phyloP scores from a whole-genome alignment of 2,329 filamentous ascomycete genomes.

The Immersiporthe knoxdaviesiana region DNA sequence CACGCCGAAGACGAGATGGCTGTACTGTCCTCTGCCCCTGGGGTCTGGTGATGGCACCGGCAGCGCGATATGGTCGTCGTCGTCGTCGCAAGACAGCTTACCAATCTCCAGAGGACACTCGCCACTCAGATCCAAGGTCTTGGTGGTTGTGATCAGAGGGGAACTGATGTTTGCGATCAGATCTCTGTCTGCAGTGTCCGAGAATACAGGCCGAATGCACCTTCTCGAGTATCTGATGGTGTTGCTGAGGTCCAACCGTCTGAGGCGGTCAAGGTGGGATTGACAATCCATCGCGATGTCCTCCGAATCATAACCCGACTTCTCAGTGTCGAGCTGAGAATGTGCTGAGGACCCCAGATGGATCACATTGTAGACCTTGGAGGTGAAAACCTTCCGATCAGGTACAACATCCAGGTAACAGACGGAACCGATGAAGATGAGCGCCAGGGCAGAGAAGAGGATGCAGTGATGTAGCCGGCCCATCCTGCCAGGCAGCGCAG shows the following conservation, averaged over 20 bases:
- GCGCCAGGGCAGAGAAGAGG: neutral
- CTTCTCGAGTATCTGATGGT: slow-evolving; percentile 24
- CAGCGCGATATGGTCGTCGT: slow-evolving; percentile 5
- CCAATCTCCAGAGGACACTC: neutral
- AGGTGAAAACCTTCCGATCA: neutral
- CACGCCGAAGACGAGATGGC: slow-evolving; percentile 22
- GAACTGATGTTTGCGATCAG: slow-evolving; percentile 16
- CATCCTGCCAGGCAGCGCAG: neutral
- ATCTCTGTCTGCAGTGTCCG: slow-evolving; percentile 4
- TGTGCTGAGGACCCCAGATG: neutral
- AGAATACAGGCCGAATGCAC: slow-evolving; percentile 21
- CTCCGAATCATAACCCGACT: neutral
- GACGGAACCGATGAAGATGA: neutral
- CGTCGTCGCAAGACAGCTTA: slow-evolving; percentile 16
- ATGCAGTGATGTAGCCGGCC: neutral
- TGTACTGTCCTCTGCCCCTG: slow-evolving; percentile 31
- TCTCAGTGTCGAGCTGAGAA: neutral
- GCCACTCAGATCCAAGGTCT: slow-evolving; percentile 14
- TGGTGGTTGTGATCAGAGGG: slow-evolving; percentile 2
- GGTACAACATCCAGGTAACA: neutral
- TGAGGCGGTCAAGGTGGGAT: slow-evolving; percentile 11
- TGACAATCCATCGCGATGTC: neutral
- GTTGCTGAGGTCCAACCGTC: slow-evolving; percentile 13
- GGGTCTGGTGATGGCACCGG: slow-evolving; percentile 23
- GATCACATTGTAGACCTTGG: neutral